Conservation (phyloP, 306 rosid genomes). For the Abrus pulchellus region DNA sequence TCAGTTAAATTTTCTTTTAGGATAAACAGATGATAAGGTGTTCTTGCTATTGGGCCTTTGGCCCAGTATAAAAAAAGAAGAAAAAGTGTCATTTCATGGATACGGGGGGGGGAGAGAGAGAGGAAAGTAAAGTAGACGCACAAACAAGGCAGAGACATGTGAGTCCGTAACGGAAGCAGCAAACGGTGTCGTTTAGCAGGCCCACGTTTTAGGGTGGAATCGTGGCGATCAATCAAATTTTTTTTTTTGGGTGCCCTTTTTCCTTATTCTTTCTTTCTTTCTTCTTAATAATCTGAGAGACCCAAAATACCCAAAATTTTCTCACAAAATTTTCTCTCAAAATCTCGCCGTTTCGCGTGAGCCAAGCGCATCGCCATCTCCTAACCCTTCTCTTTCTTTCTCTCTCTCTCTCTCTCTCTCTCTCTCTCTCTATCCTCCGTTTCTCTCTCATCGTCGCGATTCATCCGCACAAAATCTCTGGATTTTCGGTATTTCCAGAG, state of each 20-base stretch:
- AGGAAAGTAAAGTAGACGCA: constrained; percentile 40
- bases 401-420: constrained; percentile 48
- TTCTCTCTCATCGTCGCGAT: constrained; percentile 65
- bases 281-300: constrained; percentile 13
- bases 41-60: no score
- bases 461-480: constrained; percentile 70
- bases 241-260: neutral
- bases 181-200: constrained; percentile 61
- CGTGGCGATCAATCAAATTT: constrained; percentile 47
- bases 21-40: no score
- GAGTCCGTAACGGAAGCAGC: constrained; percentile 41
- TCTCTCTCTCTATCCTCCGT: constrained; percentile 20
- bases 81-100: neutral
- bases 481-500: constrained; percentile 62
- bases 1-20: no score
- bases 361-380: constrained; percentile 47
- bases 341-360: constrained; percentile 59
- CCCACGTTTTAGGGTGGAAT: constrained; percentile 22
- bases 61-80: neutral
- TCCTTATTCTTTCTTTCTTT: neutral
- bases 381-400: neutral
- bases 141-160: constrained; percentile 16
- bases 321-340: constrained; percentile 40
- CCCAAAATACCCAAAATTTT: constrained; percentile 45
- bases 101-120: neutral